Base-by-base conservation (phyloP, 352 stramenopile genomes). In the Phytophthora pluvialis region DNA sequence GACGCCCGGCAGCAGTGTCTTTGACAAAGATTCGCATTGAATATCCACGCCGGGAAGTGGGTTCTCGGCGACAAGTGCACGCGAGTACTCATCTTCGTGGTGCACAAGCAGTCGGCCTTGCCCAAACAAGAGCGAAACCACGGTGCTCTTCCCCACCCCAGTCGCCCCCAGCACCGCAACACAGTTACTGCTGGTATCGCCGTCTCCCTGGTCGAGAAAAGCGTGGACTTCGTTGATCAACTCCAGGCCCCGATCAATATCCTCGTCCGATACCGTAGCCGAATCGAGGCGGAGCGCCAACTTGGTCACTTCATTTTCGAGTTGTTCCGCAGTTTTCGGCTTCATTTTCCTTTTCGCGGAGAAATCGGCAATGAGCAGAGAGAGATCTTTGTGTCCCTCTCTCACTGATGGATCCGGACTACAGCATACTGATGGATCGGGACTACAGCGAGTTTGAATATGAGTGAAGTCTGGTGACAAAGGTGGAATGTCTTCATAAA, bases 1-100 rank as follows among this genome's bases (percentile, higher is more conserved):
- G 18, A 62, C 18, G 18, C 13, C 59, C 2, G 59, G 49, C 7
- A 67, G 15, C 7, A 67, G 25, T 16, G 43, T 67, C 15, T 62
- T 62, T 0, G 49, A 61, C 16, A 44, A 16, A 10, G 25, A 45
- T 21, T 42, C 60, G 26, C 45, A 51, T 16, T 56, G 26, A 7
- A 67, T 67, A 11, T 56, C 36, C 3, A 67, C 28, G 4, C 60
- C 60, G 33, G 35, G 28, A 26, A 67, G 25, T 15, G 50, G 35
- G 10, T 67, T 62, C 26, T 62, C 35, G 11, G 50, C 39, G 5
- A 62, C 32, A 5, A 56, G 43, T 1, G 51, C 59, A 4, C 40
- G 49, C 4, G 49, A 54, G 45, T 42, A 67, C 8, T 16, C 32
- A 12, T 60, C 51, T 48, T 67, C 59, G 15, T 61, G 40, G n/a